A percentile compares a stretch with the other conserved stretches of the same genome.
phyloP scores from a whole-genome alignment of 495 filamentous ascomycete genomes.

The Penicillium salamii region DNA sequence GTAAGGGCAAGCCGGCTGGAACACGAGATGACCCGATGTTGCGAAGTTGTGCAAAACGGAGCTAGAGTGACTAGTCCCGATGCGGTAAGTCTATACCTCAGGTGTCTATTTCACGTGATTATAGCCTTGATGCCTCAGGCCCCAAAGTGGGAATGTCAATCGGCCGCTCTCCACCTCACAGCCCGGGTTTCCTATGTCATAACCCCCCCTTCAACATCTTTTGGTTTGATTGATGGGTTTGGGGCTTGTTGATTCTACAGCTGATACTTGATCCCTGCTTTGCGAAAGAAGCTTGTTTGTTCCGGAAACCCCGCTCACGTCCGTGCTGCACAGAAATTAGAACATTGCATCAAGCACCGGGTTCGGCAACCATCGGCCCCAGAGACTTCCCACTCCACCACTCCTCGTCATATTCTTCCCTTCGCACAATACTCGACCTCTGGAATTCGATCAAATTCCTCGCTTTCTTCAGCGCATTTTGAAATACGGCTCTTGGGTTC shows the following conservation, averaged over 20 bases:
- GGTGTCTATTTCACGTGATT: slow-evolving; percentile 11
- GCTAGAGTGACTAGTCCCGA: slow-evolving; percentile 27
- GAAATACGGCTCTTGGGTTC: slow-evolving; percentile 34
- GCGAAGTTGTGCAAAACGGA: slow-evolving; percentile 50
- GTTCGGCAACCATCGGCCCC: slow-evolving; percentile 34
- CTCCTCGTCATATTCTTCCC: slow-evolving; percentile 3
- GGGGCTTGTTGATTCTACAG: slow-evolving; percentile 13
- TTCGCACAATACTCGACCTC: slow-evolving; percentile 3
- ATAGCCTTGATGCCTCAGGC: slow-evolving; percentile 29
- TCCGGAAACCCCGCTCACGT: slow-evolving; percentile 27
- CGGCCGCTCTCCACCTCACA: slow-evolving; percentile 32
- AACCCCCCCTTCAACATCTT: slow-evolving; percentile 6
- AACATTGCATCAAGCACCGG: slow-evolving; percentile 26
- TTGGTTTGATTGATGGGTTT: slow-evolving; percentile 11
- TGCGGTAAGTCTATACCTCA: slow-evolving; percentile 13
- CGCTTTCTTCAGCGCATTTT: slow-evolving; percentile 8
- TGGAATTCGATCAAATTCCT: background rate
- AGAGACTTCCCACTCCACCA: slow-evolving; percentile 11
- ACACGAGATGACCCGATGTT: slow-evolving; percentile 44
- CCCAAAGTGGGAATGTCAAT: slow-evolving; percentile 16
- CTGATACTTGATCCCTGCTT: slow-evolving; percentile 12
- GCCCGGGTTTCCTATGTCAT: slow-evolving; percentile 21
- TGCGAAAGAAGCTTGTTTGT: slow-evolving; percentile 23
- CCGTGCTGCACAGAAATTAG: slow-evolving; percentile 36
- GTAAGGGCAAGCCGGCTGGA: slow-evolving; percentile 37